Base-by-base conservation (phyloP, 129 eudicot genomes). In the Kitagawia praeruptora region DNA sequence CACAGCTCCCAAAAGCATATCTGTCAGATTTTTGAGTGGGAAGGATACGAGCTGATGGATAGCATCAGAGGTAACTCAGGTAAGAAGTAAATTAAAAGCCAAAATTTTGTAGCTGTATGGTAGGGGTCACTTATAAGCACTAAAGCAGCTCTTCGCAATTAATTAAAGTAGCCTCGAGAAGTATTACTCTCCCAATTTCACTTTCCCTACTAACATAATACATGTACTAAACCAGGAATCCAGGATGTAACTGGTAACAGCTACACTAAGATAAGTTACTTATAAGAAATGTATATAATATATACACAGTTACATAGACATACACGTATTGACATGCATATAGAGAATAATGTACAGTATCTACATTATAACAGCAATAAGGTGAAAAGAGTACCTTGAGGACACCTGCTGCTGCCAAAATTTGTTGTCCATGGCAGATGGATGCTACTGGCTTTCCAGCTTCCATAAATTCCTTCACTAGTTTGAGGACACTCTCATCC, bases 381-480 rank as follows among this genome's bases (percentile, higher is more conserved):
- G 38, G 56, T 46, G 54, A 42, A 67, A 13, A 74, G 80, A 13
- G 37, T 88, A 94, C 98, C 98, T 94, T 91, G 77, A 94, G 91
- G 78, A 92, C 90, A 86, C 93, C 93, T 80, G 98, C 98, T 64
- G 98, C 98, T 80, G 98, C 69, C 72, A 94, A 82, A 80, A 94
- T 89, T 88, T 89, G 98, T 85, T 94, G 98, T 21, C 98, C 98
- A 81, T 91, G 97, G 87, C 98, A 91, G 67, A 94, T 94, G 42
- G 98, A 94, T 74, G 98, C 97, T 16, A 94, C 88, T n/a, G 98
- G 97, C 77, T 94, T 94, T 78, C 85, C 87, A 75, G 92, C 85
- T 75, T 88, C 91, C 97, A 90, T 94, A 79, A 94, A 94, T 44
- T 89, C 71, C 82, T 88, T 87, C 18, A 86, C 98, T 81, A 91